Conservation (phyloP, 129 eudicot species). For the Pulicaria dysenterica region DNA sequence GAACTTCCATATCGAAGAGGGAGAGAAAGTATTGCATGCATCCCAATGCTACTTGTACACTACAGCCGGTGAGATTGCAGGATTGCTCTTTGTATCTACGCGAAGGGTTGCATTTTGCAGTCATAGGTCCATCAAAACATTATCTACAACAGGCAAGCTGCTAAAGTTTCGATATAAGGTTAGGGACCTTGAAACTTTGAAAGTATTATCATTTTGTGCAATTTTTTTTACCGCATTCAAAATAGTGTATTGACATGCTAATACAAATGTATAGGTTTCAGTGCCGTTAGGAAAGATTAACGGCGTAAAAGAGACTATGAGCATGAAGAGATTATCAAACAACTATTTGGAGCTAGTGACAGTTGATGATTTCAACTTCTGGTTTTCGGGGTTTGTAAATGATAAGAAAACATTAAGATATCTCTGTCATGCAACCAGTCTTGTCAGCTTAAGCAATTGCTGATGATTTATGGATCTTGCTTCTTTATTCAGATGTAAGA, state of each 20-base stretch:
- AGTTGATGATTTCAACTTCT: conserved; percentile 38
- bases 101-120: conserved; percentile 33
- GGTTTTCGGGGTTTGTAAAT: conserved; percentile 35
- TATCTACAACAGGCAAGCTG: conserved; percentile 23
- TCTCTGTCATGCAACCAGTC: conserved; percentile 29
- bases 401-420: conserved; percentile 28
- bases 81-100: conserved; percentile 33
- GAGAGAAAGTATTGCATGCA: conserved; percentile 34
- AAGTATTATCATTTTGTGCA: background rate
- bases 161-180: conserved; percentile 33
- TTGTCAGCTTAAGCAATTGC: conserved; percentile 6
- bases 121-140: conserved; percentile 25
- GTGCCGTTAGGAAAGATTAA: conserved; percentile 30
- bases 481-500: conserved; percentile 2
- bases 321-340: conserved; percentile 23
- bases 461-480: background rate
- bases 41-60: conserved; percentile 30
- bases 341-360: conserved; percentile 32
- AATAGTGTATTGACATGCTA: background rate
- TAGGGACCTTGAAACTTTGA: background rate
- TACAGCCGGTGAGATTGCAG: conserved; percentile 34
- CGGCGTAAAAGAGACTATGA: conserved; percentile 19
- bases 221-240: background rate
- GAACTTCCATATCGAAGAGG: conserved; percentile 12
- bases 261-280: conserved; percentile 20